A percentile compares a stretch with the other conserved stretches of the same genome.
phyloP scores from a whole-genome alignment of 1,139 yeast species.

The Hansenula anomala region DNA sequence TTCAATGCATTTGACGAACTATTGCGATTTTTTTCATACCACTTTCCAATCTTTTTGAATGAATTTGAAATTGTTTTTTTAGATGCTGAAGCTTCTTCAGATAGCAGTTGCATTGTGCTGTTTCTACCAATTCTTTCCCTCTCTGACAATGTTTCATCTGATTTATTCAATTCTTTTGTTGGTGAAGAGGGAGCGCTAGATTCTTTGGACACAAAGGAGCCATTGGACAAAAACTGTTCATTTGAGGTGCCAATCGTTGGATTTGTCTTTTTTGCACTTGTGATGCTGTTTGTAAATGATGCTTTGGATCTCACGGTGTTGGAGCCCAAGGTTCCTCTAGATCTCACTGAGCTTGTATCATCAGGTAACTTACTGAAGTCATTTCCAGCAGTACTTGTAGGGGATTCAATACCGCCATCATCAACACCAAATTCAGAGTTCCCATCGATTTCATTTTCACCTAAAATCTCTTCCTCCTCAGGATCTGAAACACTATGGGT shows the following conservation, averaged over 20 bases:
- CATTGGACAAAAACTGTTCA: constrained; percentile 24
- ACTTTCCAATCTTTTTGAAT: constrained; percentile 58
- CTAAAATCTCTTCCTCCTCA: constrained; percentile 6
- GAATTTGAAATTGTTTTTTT: constrained; percentile 38
- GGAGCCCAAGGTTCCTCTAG: constrained; percentile 2
- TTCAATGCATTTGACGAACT: neutral
- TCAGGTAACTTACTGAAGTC: constrained; percentile 4
- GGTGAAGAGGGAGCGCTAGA: neutral
- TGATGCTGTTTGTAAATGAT: constrained; percentile 3
- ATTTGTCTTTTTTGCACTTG: constrained; percentile 13
- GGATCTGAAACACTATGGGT: constrained; percentile 9
- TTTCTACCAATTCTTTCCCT: constrained; percentile 9
- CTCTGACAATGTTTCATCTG: neutral
- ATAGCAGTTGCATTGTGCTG: constrained; percentile 16
- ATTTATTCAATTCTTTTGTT: neutral
- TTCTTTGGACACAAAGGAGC: constrained; percentile 19
- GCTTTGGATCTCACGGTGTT: constrained; percentile 2
- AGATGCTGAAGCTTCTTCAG: constrained; percentile 25
- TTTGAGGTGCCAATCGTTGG: constrained; percentile 18
- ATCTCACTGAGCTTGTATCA: constrained; percentile 10
- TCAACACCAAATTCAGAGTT: constrained; percentile 1
- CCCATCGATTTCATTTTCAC: constrained; percentile 4
- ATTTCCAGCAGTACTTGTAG: constrained; percentile 1
- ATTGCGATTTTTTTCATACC: constrained; percentile 48
- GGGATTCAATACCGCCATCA: constrained; percentile 2